Base-by-base conservation (phyloP, 2,329 filamentous ascomycete genomes). In the Fusarium poae region DNA sequence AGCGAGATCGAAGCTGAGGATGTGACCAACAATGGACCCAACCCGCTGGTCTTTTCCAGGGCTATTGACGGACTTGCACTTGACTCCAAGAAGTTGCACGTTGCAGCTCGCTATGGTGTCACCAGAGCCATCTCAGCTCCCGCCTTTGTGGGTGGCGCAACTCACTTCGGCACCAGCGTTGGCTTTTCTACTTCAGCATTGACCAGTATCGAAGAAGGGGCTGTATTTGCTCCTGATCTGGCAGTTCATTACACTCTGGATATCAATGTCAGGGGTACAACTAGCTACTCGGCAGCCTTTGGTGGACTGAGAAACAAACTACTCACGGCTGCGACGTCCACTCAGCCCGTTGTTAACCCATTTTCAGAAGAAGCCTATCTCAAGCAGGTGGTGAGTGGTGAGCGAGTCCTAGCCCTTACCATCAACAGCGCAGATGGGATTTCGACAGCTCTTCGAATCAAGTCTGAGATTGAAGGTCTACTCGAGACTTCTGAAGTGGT, bases 361-460 rank as follows among this genome's bases (percentile, higher is more conserved):
- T 87, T 81, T 71, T 82, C 82, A 0, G 85, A 88, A 72, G 76
- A 77, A 1, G 79, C 81, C 5, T 89, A 83, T 71, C 80, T 89
- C 21, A 82, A 79, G 63, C 81, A 82, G 69, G 88, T 90, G 0
- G 79, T 90, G 4, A 73, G 79, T 3, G 88, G 86, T 23, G 77
- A 83, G 4, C 72, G 85, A 3, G 82, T 88, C 0, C 81, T 92
- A 1, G 86, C 85, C 6, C 73, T 91, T 13, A 87, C 84, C 0
- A 85, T 85, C 13, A 86, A 91, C 72, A 89, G 85, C 62, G 89
- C 89, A 9, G 89, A 91, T 70, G 82, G 83, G 21, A 91, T 91
- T 62, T 85, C 87, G 4, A 78, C 87, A 0, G 76, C 88, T 2
- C 80, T 92, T n/a, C 80, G 81, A 25, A 78, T 91, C 65, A 91